These are phyloP conservation scores for Trichocomaceae sp. DNA, from an alignment of 2,329 filamentous ascomycete genomes.

Conservation along the genomic window DNA sequence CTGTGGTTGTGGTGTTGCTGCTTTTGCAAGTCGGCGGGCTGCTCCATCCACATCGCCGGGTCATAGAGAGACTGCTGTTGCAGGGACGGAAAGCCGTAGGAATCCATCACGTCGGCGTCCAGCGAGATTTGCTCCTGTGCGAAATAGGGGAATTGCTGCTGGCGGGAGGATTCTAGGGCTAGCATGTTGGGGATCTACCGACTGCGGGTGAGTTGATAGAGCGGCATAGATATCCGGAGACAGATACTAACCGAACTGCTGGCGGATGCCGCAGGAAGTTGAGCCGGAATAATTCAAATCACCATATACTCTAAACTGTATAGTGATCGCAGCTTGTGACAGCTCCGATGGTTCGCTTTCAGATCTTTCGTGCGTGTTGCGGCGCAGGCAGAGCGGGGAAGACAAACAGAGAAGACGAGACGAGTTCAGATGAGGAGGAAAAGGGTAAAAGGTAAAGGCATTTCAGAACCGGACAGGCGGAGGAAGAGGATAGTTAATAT, in stretches of 20 bases:
- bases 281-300: no score
- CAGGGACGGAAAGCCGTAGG: slow-evolving; percentile 25
- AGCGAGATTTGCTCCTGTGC: slow-evolving; percentile 24
- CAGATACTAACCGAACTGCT: background rate
- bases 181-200: slow-evolving; percentile 20
- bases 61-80: slow-evolving; percentile 14
- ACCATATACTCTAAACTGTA: no score
- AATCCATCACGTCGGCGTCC: slow-evolving; percentile 25
- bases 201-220: no score
- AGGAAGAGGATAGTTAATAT: background rate
- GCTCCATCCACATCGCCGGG: slow-evolving; percentile 20
- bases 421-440: background rate
- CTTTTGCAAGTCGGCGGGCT: slow-evolving; percentile 22
- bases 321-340: no score
- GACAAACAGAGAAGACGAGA: background rate
- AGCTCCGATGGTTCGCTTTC: no score
- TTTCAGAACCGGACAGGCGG: background rate
- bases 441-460: no score
- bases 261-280: background rate
- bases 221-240: background rate
- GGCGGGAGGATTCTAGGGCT: slow-evolving; percentile 27
- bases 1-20: no score
- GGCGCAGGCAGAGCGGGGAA: background rate
- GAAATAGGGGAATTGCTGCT: slow-evolving; percentile 26
- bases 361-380: no score